These are phyloP conservation scores for Huntiella omanensis DNA, from an alignment of 2,329 filamentous ascomycete genomes.

Conservation along the genomic window DNA sequence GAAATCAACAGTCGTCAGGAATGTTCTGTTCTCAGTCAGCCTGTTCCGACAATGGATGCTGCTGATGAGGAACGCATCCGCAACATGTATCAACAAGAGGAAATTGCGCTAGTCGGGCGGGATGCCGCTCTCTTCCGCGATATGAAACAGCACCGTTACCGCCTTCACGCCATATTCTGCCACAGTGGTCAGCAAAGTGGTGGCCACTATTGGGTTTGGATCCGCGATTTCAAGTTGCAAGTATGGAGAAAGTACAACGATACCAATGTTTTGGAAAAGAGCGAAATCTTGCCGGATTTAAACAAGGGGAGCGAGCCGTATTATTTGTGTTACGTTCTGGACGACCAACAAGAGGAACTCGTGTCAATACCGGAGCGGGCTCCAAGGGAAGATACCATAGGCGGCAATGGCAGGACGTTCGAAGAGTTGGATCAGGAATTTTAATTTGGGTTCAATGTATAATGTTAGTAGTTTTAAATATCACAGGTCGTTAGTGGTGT, in stretches of 20 bases:
- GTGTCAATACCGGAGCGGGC: slow-evolving; percentile 27
- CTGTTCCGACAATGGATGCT: neutral
- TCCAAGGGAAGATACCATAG: slow-evolving; percentile 7
- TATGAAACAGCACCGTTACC: slow-evolving; percentile 51
- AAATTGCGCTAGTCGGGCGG: slow-evolving; percentile 16
- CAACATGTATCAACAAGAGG: slow-evolving; percentile 21
- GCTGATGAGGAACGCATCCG: slow-evolving; percentile 1
- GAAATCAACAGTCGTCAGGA: neutral
- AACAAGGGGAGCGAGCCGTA: slow-evolving; percentile 58
- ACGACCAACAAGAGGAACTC: slow-evolving; percentile 37
- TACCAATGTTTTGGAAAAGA: slow-evolving; percentile 46
- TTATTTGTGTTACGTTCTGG: slow-evolving; percentile 66
- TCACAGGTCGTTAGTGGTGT: too few species aligned
- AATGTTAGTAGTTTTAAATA: too few species aligned
- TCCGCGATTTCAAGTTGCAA: slow-evolving; percentile 60
- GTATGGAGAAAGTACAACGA: slow-evolving; percentile 95
- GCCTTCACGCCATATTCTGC: slow-evolving; percentile 81
- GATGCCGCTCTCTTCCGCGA: slow-evolving; percentile 38
- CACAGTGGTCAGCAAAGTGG: slow-evolving; percentile 56
- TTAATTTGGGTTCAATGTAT: neutral
- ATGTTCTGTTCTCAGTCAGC: neutral
- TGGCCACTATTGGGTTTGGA: slow-evolving; percentile 95
- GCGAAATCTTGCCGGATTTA: slow-evolving; percentile 51
- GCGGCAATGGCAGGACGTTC: neutral
- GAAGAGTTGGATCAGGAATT: slow-evolving; percentile 2